Percentiles rank a stretch among this genome's conserved stretches.
These are phyloP conservation scores for Teunomyces kruisii DNA, from an alignment of 805 yeast species.

Conservation along the genomic window DNA sequence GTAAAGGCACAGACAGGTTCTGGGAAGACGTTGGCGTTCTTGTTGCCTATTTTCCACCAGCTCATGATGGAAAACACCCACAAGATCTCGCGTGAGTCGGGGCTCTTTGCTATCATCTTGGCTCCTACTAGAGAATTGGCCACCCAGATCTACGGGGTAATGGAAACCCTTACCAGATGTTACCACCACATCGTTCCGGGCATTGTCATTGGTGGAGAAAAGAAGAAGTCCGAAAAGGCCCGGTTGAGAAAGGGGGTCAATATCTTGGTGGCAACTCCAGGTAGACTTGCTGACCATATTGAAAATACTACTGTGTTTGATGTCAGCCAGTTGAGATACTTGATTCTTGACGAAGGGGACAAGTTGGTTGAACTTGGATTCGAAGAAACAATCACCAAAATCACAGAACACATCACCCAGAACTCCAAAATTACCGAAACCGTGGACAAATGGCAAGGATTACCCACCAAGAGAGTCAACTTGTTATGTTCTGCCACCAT, in stretches of 20 bases:
- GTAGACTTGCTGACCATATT: constrained; percentile 90
- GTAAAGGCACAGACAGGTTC: constrained; percentile 98
- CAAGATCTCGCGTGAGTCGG: constrained; percentile 60
- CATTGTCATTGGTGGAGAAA: constrained; percentile 96
- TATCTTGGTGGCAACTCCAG: constrained; percentile 96
- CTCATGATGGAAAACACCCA: constrained; percentile 53
- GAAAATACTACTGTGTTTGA: constrained; percentile 82
- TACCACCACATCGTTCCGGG: constrained; percentile 94
- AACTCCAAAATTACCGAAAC: constrained; percentile 39
- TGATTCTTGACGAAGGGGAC: constrained; percentile 97
- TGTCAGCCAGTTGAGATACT: constrained; percentile 72
- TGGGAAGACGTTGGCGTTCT: constrained; percentile 90
- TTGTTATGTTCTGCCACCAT: constrained; percentile 94
- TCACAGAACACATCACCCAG: constrained; percentile 58
- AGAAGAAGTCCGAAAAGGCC: constrained; percentile 95
- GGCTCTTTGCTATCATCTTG: constrained; percentile 83
- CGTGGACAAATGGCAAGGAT: constrained; percentile 44
- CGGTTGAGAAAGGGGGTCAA: constrained; percentile 94
- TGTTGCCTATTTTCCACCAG: constrained; percentile 76
- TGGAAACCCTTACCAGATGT: constrained; percentile 69
- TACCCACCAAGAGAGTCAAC: constrained; percentile 73
- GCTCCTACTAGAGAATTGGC: constrained; percentile 97
- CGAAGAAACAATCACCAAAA: constrained; percentile 85
- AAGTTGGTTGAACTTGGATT: constrained; percentile 93
- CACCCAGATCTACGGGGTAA: constrained; percentile 79